Conservation (phyloP, 148 eudicot species). For the Rhododendron simsii region DNA sequence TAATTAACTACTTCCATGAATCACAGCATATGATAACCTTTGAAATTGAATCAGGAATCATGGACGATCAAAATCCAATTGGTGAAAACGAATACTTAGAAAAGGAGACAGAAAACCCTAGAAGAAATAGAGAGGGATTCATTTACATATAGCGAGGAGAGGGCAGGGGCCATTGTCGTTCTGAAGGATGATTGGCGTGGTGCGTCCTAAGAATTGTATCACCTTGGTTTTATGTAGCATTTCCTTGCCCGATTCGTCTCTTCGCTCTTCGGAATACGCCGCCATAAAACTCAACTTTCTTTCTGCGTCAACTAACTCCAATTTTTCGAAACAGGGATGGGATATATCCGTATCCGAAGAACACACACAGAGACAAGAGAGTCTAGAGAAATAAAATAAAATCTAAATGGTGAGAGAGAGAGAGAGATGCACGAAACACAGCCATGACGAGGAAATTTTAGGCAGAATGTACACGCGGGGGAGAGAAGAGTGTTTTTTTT, state of each 20-base stretch:
- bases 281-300: constrained; percentile 16
- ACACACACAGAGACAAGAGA: not conserved
- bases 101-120: constrained; percentile 33
- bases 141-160: constrained; percentile 84
- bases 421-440: not conserved
- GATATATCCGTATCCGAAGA: not conserved
- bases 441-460: not conserved
- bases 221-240: constrained; percentile 65
- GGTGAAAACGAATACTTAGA: not conserved
- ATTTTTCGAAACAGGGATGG: not conserved
- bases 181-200: constrained; percentile 75
- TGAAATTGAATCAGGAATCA: not conserved
- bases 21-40: not conserved
- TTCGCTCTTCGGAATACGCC: constrained; percentile 28
- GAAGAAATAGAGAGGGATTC: constrained; percentile 5
- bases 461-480: not conserved
- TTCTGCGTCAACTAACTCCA: not conserved
- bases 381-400: not conserved
- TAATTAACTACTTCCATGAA: not conserved
- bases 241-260: constrained; percentile 36
- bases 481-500: not conserved
- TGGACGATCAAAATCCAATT: not conserved
- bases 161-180: constrained; percentile 99
- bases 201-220: constrained; percentile 63
- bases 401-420: not conserved